Base-by-base conservation (phyloP, 345 rosid species). In the Camelina hispida region DNA sequence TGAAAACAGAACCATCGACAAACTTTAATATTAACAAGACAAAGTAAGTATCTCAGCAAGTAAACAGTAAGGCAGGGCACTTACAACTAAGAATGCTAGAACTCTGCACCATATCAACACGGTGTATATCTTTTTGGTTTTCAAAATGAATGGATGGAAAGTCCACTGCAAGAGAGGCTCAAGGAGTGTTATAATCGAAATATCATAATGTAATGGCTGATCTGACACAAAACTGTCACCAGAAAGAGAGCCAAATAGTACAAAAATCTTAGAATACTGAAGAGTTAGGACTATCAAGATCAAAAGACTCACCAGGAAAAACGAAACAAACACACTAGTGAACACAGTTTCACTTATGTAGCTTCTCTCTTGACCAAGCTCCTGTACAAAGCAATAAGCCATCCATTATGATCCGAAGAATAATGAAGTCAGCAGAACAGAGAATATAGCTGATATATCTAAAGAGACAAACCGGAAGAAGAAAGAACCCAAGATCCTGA, bases 91-190 rank as follows among this genome's bases (percentile, higher is more conserved):
- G 83, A 88, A 93, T 38, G 97, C 93, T 50, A 93, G 82, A 84
- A 96, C 93, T 83, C 99, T 88, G 89, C 98, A 96, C 99, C 99
- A 96, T 42, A 93, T 62, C 30, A 96, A 82, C 70, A 96, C 98
- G 6, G 98, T 96, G 84, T 93, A 96, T 87, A 96, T 84, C 86
- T 85, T 93, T 85, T 89, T 96, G 88, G 87, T 88, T 87, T 96
- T 91, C 80, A 90, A 78, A 79, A 93, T 75, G 86, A 96, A 96
- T 59, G 99, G 99, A 83, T 96, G 97, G 80, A 93, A 93, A 40
- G 96, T 93, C 99, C 99, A 96, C 99, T 93, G 95, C 83, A 83
- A 83, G n/a, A 68, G 56, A 67, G 4, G 53, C 9, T 20, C 66
- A 75, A 42, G 5, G 18, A 25, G 30, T 14, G 54, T 78, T 50